These are phyloP conservation scores for Daedaleopsis sinensis DNA, from an alignment of 768 basidiomycete species.

Conservation along the genomic window DNA sequence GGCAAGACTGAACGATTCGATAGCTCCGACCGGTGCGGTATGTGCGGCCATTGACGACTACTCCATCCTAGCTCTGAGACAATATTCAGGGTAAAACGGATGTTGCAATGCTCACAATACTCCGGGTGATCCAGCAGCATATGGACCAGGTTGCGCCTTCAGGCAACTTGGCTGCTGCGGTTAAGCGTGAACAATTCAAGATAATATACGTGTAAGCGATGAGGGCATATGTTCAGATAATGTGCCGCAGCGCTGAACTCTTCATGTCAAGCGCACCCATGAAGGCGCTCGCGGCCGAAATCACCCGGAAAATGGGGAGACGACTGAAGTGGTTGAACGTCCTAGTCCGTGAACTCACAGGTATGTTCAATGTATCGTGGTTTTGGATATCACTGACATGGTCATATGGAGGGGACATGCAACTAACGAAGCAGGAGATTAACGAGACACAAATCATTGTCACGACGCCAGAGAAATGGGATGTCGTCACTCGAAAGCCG, in stretches of 20 bases:
- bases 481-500: slow-evolving; percentile 96
- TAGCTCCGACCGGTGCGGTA: slow-evolving; percentile 98
- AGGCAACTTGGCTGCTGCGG: slow-evolving; percentile 46
- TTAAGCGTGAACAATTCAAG: slow-evolving; percentile 81
- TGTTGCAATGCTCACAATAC: slow-evolving; percentile 91
- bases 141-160: slow-evolving; percentile 34
- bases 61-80: background rate
- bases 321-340: slow-evolving; percentile 88
- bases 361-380: slow-evolving; percentile 36
- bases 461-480: slow-evolving; percentile 99
- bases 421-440: slow-evolving; percentile 91
- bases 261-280: slow-evolving; percentile 79
- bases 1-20: background rate
- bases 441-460: slow-evolving; percentile 96
- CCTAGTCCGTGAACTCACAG: slow-evolving; percentile 88
- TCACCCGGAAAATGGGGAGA: slow-evolving; percentile 90
- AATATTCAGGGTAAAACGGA: slow-evolving; percentile 92
- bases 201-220: slow-evolving; percentile 88
- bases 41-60: slow-evolving; percentile 31
- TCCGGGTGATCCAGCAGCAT: slow-evolving; percentile 85
- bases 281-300: slow-evolving; percentile 97
- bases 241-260: background rate
- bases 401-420: slow-evolving; percentile 77
- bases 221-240: background rate
- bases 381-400: background rate